Base-by-base conservation (phyloP, 2,329 filamentous ascomycete species). In the Trichoderma cornu-damae region DNA sequence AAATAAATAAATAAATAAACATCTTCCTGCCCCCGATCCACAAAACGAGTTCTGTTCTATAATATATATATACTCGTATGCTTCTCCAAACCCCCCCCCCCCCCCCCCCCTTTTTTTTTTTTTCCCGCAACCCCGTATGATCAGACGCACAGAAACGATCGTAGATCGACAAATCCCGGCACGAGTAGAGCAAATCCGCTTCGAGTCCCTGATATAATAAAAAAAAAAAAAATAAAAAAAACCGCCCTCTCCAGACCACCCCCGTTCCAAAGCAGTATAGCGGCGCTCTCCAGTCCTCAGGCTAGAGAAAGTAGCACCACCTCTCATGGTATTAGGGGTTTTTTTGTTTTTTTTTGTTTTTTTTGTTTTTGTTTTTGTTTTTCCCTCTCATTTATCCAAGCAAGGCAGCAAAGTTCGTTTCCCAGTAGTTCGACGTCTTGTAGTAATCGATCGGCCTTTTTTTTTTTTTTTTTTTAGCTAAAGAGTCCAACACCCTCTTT, bases 251-350 rank as follows among this genome's bases (percentile, higher is more conserved):
- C 34, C 46, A 34, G 34, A 18, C 55, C 47, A 18, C 6, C 34
- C n/a, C 8, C 14, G 24, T 35, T 30, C 47, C 38, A 58, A 58
- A 58, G 48, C 16, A 58, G 55, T 46, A 58, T 58, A 58, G 55
- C 48, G 55, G 54, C 48, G 6, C 44, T 37, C 22, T 44, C 38
- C 28, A 49, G 34, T 35, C 30, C 42, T 35, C 51, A 22, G 40
- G 22, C 53, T 56, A 56, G 53, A 56, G 42, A 54, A 38, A 30
- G 44, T 54, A 54, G 51, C 40, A 44, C 40, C 28, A 54, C 18
- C 42, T 46, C 22, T 46, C 42, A 46, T 30, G 28, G 28, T 9
- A 30, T 30, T 30, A 30, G 9, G 9, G 6, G 6, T 28, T 28
- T 7, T 9, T 9, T 30, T 7, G 28, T 30, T 30, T 9, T 30